Base-by-base conservation (phyloP, 148 eudicot species). In the Linanthus parryae region DNA sequence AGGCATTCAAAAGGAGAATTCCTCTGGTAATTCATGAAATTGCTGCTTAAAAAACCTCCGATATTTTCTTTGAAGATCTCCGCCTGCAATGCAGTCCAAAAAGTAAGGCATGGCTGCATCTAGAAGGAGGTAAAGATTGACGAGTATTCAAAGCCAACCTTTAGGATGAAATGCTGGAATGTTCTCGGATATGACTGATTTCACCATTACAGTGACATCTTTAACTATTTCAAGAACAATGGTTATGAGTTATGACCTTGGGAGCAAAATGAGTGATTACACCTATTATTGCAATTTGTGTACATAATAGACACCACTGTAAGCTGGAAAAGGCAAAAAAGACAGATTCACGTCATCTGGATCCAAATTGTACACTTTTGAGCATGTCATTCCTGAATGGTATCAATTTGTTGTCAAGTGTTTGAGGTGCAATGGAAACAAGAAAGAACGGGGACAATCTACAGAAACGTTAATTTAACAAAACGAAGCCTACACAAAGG, bases 61-160 rank as follows among this genome's bases (percentile, higher is more conserved):
- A 44, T 66, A 66, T 44, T 27, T 58, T 25, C 25, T 26, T 44
- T 35, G 58, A 31, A 66, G 64, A 29, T 37, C 52, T 65, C 58
- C 63, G 38, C 70, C 70, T 66, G 62, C 48, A 58, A 64, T 14
- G 40, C 21, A 23, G 14, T 48, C 16, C 26, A 31, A 20, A 7
- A 19, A 30, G 22, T 23, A 17, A 15, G 31, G 21, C 57, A 29
- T 28, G 7, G 13, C 29, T 7, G 11, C 27, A 16, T 28, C 3
- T 2, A 19, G 29, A 22, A 8, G 19, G 4, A 18, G 47, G 5
- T 8, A 18, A 42, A 31, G 18, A 13, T 14, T 37, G 21, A 29
- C 17, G 10, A 3, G 29, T 11, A 20, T 16, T 18, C 15, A 16
- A 40, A 23, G 41, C 26, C 11, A 45, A 66, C 64, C 59, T 44